Percentiles rank a stretch among this genome's conserved stretches.
Evolutionary conservation across 352 stramenopile genomes (phyloP).

Genomic region (Pythium apleroticum): DNA sequence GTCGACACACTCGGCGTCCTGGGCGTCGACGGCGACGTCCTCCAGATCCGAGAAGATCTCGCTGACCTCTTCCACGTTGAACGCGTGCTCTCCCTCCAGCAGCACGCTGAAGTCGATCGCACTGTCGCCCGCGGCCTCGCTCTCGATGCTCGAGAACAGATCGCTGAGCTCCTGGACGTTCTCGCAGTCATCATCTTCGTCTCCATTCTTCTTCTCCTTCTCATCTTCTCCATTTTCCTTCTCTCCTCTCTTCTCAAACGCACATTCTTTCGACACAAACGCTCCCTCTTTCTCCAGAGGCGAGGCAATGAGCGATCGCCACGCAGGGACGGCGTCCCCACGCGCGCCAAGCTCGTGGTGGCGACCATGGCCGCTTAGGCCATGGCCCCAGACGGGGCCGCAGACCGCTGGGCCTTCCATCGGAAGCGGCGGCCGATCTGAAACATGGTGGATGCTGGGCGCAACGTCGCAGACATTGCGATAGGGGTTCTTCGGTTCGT

Average conservation of each 20-base stretch:
- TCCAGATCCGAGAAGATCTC: conserved; percentile 48
- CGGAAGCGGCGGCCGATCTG: conserved; percentile 7
- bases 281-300: conserved; percentile 17
- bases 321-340: background rate
- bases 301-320: conserved; percentile 5
- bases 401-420: conserved; percentile 9
- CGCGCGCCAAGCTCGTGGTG: background rate
- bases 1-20: conserved; percentile 16
- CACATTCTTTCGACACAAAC: conserved; percentile 18
- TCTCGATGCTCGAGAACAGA: conserved; percentile 53
- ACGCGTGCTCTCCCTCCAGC: conserved; percentile 47
- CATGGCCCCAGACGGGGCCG: background rate
- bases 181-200: conserved; percentile 36
- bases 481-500: conserved; percentile 40
- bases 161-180: conserved; percentile 57
- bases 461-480: conserved; percentile 27
- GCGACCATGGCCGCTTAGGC: conserved; percentile 16
- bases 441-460: background rate
- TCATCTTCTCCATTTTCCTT: conserved; percentile 18
- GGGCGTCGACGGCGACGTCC: conserved; percentile 19
- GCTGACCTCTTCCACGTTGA: conserved; percentile 61
- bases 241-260: conserved; percentile 14
- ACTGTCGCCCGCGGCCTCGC: conserved; percentile 30
- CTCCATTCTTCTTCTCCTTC: conserved; percentile 22
- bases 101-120: conserved; percentile 49